Evolutionary conservation across 202 grass and related monocot genomes (phyloP).

Genomic region (Eragrostis tef): DNA sequence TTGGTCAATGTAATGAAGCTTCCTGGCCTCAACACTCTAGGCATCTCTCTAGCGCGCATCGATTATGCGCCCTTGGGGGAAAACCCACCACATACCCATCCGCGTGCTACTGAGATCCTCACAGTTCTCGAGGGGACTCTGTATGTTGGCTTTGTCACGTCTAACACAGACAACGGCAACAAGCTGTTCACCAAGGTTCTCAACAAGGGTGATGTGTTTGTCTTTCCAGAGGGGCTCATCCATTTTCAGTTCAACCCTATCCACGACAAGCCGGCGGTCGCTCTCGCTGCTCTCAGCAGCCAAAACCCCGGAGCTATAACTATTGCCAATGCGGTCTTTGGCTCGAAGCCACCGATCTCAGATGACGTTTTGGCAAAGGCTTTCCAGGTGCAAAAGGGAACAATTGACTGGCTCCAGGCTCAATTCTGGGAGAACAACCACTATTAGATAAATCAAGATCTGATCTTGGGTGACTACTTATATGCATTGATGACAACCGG

Average conservation of each 20-base stretch:
- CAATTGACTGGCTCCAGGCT: slow-evolving; percentile 48
- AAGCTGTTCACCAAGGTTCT: slow-evolving; percentile 49
- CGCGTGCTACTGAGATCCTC: slow-evolving; percentile 52
- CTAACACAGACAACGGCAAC: slow-evolving; percentile 30
- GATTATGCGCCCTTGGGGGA: slow-evolving; percentile 50
- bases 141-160: slow-evolving; percentile 52
- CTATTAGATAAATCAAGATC: background rate
- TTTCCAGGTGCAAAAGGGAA: slow-evolving; percentile 34
- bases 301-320: slow-evolving; percentile 56
- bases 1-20: slow-evolving; percentile 51
- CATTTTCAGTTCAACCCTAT: slow-evolving; percentile 60
- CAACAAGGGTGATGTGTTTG: slow-evolving; percentile 49
- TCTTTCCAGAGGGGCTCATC: slow-evolving; percentile 52
- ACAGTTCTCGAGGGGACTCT: slow-evolving; percentile 44
- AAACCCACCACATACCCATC: slow-evolving; percentile 58
- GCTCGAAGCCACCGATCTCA: slow-evolving; percentile 47
- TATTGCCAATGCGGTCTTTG: slow-evolving; percentile 52
- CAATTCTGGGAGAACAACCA: slow-evolving; percentile 52
- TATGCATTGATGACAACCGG: background rate
- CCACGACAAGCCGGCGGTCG: background rate
- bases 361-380: slow-evolving; percentile 58
- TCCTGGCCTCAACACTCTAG: slow-evolving; percentile 51
- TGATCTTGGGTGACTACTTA: background rate
- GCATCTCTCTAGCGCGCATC: slow-evolving; percentile 42
- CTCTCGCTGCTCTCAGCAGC: slow-evolving; percentile 48